Evolutionary conservation across 805 yeast species (phyloP), one percentile per base, ranked within the genome.

Genomic region (Candida incommunis): DNA sequence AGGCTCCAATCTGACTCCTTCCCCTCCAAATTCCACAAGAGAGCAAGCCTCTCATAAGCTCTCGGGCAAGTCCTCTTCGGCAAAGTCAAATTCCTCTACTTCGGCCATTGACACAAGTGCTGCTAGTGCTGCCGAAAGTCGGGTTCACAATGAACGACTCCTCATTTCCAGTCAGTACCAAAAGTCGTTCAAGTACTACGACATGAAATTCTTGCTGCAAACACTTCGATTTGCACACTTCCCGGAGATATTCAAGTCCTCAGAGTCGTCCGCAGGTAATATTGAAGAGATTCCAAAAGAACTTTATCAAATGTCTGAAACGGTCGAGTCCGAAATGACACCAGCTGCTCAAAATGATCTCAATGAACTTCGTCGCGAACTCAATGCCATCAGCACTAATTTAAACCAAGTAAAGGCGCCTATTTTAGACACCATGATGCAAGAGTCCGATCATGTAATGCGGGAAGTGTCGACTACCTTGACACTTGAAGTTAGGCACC

Each of bases 391-490:
- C 5, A 31, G 18, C 37, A 7, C 7, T 9, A 31, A 50, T 41
- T 45, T 55, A 23, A 16, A 47, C 3, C 49, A 47, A 41, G 48
- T 47, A 23, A 46, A 45, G 41, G 49, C 51, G 18, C 47, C 50
- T 5, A 43, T 45, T 3, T 22, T 55, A 27, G 59, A 55, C 45
- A 35, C 40, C 13, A 46, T 55, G n/a, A 43, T 55, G 11, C 44
- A 41, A 11, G 55, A 55, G n/a, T 50, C 55, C 3, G 59, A 55
- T 41, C 49, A 51, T 35, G 46, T 54, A 22, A 41, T 55, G 23
- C 46, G 49, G 42, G 56, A 54, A 27, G 57, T 54, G 22, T 52
- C 48, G 26, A 55, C 58, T 9, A 51, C 54, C 2, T 46, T 53
- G 34, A 54, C 46, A 41, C 44, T 55, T 22, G 56, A 55, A 42